Conservation (phyloP, 1,284 basidiomycete species). For the Leccinum angustisporum region DNA sequence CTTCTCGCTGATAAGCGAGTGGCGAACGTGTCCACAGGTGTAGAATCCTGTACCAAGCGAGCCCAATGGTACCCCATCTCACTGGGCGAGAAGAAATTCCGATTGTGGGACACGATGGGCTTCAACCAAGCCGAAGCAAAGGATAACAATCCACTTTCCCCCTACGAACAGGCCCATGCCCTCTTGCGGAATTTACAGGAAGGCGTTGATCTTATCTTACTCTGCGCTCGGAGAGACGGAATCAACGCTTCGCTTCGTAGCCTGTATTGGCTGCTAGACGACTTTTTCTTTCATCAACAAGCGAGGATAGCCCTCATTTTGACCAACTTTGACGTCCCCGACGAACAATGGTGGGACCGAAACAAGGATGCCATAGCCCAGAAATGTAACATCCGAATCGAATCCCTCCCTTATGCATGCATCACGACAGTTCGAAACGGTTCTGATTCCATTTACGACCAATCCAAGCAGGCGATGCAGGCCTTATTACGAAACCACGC, state of each 20-base stretch:
- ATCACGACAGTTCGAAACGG: slow-evolving; percentile 23
- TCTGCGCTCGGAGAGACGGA: slow-evolving; percentile 27
- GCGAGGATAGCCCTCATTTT: slow-evolving; percentile 38
- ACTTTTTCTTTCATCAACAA: slow-evolving; percentile 26
- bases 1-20: slow-evolving; percentile 23
- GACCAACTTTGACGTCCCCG: slow-evolving; percentile 36
- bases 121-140: slow-evolving; percentile 25
- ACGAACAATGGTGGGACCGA: slow-evolving; percentile 28
- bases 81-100: slow-evolving; percentile 21
- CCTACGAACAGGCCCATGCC: slow-evolving; percentile 30
- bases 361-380: slow-evolving; percentile 23
- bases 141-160: slow-evolving; percentile 22
- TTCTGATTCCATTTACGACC: slow-evolving; percentile 3
- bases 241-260: slow-evolving; percentile 28
- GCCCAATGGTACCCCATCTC: slow-evolving; percentile 29
- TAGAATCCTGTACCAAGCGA: slow-evolving; percentile 29
- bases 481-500: slow-evolving; percentile 14
- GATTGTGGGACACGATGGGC: slow-evolving; percentile 35
- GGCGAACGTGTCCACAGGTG: slow-evolving; percentile 24
- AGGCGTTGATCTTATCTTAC: slow-evolving; percentile 28
- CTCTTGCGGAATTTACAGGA: slow-evolving; percentile 25
- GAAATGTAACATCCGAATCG: slow-evolving; percentile 21
- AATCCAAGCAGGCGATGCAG: slow-evolving; percentile 21
- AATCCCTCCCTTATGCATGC: slow-evolving; percentile 23
- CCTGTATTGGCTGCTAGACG: slow-evolving; percentile 29